Base-by-base conservation (phyloP, 2,329 filamentous ascomycete species). In the Hypomyces rosellus region DNA sequence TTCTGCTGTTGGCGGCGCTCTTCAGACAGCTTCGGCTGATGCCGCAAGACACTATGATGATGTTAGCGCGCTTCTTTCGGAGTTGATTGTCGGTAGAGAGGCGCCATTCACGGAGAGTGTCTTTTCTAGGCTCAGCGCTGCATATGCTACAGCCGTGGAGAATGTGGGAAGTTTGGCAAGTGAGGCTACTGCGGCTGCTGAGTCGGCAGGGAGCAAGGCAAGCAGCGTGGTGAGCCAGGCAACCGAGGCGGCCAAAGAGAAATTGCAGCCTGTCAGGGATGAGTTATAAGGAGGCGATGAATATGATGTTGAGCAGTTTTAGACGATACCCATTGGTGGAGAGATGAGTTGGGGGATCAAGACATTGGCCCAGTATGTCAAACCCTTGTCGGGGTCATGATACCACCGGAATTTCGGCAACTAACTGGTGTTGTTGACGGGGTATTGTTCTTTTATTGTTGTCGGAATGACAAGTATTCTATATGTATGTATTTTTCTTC, bases 81-180 rank as follows among this genome's bases (percentile, higher is more conserved):
- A 95, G 65, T 73, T 95, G 1, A 74, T 95, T 13, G 70, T 77
- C 38, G 89, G 87, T 48, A 89, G 85, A 65, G 89, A 95, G 63
- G 84, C 88, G 0, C 82, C 84, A 13, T 95, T 89, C 60, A 90
- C 85, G 0, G 87, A 95, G 61, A 90, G 86, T 52, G 85, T 92
- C 3, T 82, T 89, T 68, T 81, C 74, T 47, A 80, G 86, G 46
- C 75, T 95, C 12, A 80, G 81, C 50, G 84, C 79, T 3, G 86
- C 82, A 1, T 93, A 92, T 61, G 80, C 82, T 20, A 88, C 83
- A 0, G 85, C 82, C 1, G 70, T 78, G 2, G 75, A 81, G 1
- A 81, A 75, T 1, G 71, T 77, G 7, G 74, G 74, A 11, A 76
- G 71, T 52, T 53, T 68, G 39, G 67, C 64, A 9, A 66, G 58